These are phyloP conservation scores for Medicago lupulina DNA, from an alignment of 306 rosid species.

Conservation along the genomic window DNA sequence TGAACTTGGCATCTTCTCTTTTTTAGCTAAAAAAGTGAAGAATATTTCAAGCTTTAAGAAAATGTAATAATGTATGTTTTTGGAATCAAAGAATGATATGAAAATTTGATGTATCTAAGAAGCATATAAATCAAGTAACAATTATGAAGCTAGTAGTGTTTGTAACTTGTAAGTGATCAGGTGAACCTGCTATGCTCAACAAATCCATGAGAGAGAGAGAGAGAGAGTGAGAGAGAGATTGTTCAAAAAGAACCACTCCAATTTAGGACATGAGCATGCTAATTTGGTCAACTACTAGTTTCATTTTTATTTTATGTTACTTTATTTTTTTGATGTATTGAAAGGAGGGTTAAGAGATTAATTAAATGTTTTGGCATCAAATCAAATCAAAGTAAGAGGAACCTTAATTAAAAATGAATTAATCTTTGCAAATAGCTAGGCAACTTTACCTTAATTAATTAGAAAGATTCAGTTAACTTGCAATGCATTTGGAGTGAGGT, in stretches of 20 bases:
- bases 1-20: neutral
- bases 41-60: constrained; percentile 15
- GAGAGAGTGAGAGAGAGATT: constrained; percentile 10
- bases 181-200: constrained; percentile 42
- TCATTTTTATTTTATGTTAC: neutral
- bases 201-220: constrained; percentile 42
- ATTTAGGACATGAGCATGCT: constrained; percentile 37
- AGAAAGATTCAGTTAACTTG: constrained; percentile 39
- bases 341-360: neutral
- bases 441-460: constrained; percentile 32
- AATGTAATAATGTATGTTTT: constrained; percentile 32
- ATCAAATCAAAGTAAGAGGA: neutral
- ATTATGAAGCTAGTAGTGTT: neutral
- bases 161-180: constrained; percentile 22
- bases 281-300: constrained; percentile 58
- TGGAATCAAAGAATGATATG: constrained; percentile 28
- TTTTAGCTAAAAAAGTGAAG: constrained; percentile 12
- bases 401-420: neutral
- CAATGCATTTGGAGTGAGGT: constrained; percentile 36
- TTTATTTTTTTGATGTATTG: constrained; percentile 12
- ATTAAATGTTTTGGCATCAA: neutral
- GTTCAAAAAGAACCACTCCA: constrained; percentile 49
- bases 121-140: constrained; percentile 23
- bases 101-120: constrained; percentile 1
- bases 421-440: constrained; percentile 28